A percentile compares a stretch with the other conserved stretches of the same genome.
These are phyloP conservation scores for Nemania sp. DNA, from an alignment of 2,329 filamentous ascomycete species.

Conservation along the genomic window DNA sequence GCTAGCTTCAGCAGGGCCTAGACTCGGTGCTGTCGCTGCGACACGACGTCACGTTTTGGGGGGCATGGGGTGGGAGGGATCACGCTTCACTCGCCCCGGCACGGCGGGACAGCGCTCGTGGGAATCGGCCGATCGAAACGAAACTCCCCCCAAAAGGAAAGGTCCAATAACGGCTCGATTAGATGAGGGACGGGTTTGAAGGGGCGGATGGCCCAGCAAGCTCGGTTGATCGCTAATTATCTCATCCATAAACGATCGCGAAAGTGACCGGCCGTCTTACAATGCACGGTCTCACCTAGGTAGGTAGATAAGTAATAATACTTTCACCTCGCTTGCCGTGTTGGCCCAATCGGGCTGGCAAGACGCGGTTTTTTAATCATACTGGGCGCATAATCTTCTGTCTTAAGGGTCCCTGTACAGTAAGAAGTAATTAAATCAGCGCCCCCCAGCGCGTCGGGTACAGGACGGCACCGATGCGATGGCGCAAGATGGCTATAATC, in stretches of 20 bases:
- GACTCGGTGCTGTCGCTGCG: conserved; percentile 20
- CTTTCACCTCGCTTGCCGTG: not conserved
- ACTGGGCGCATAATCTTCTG: not conserved
- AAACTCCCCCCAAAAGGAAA: no score
- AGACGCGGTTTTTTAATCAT: conserved; percentile 8
- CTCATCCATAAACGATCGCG: no score
- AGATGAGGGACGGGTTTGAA: conserved; percentile 29
- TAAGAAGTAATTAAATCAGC: not conserved
- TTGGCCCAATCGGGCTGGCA: not conserved
- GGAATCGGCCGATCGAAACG: conserved; percentile 3
- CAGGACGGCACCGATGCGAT: no score
- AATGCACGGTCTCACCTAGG: no score
- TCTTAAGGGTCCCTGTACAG: no score
- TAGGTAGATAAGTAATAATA: no score
- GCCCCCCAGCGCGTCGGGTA: no score
- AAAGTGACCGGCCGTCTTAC: no score
- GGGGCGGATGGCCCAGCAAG: conserved; percentile 4
- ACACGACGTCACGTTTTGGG: conserved; percentile 12
- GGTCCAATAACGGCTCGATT: not conserved
- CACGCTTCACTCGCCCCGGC: conserved; percentile 9
- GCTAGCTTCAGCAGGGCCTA: conserved; percentile 23
- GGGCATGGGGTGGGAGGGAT: conserved; percentile 2
- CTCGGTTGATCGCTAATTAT: no score
- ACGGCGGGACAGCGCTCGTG: conserved; percentile 9
- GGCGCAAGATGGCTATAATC: no score